Evolutionary conservation across 2,329 filamentous ascomycete genomes (phyloP), one percentile per base, ranked within the genome.

Genomic region (Pseudopithomyces chartarum): DNA sequence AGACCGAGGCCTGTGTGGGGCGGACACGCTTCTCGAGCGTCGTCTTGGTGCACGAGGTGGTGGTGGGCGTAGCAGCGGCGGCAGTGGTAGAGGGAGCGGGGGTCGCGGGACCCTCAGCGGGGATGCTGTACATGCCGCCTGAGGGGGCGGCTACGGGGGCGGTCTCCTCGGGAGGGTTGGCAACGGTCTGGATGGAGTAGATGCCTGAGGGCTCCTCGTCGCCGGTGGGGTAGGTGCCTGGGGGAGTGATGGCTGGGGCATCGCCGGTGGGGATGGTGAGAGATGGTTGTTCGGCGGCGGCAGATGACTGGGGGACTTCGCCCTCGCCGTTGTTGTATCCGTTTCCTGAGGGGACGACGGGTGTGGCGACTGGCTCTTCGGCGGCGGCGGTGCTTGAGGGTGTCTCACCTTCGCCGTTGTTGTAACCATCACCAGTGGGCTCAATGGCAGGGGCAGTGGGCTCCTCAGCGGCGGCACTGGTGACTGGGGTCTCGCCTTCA

Each of bases 131-230:
- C 13, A 49, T 13, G 22, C 46, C 34, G 7, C 26, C 26, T 6
- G 40, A 33, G n/a, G 38, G 38, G 10, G 19, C 33, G 13, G 46
- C 46, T 2, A 34, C 13, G 3, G 34, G 15, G 34, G 34, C 22
- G 17, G 46, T 23, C 20, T 15, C 19, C 22, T 49, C 34, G 3
- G 23, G n/a, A 3, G 48, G 48, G 48, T 22, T 42, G 11, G 36
- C 36, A 5, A 33, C 47, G 7, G 47, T 50, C 22, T 40, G 46
- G 46, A 49, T 49, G 33, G 46, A 49, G 46, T 49, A 49, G 22
- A 49, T 29, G 15, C 46, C 34, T 2, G 46, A 49, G 11, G 46
- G 11, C n/a, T 49, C 46, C 7, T 22, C 46, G 12, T 22, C 44
- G 10, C 44, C 44, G 6, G 44, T 22, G 34, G 44, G 44, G 23